These are phyloP conservation scores for Naegleria fowleri DNA, from an alignment of 208 protist genomes.

Conservation along the genomic window DNA sequence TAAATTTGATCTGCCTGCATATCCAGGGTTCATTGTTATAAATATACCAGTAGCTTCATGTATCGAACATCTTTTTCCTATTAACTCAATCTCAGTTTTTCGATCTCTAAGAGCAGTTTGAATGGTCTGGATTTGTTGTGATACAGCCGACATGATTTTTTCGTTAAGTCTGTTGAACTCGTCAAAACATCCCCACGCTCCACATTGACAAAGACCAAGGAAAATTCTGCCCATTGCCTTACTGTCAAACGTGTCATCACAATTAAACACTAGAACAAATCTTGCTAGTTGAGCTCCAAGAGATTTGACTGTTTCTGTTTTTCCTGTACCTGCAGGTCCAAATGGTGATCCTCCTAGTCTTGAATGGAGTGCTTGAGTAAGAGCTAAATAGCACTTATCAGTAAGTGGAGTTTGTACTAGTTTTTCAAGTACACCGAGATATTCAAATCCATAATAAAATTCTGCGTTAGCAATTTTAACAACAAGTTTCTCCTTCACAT, in stretches of 20 bases:
- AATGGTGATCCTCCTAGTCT: constrained; percentile 93
- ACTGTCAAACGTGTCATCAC: constrained; percentile 98
- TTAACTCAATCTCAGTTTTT: constrained; percentile 70
- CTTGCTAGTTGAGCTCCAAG: constrained; percentile 93
- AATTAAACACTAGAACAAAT: constrained; percentile 98
- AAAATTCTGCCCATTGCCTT: constrained; percentile 97
- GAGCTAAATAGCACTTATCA: constrained; percentile 95
- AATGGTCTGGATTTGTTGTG: constrained; percentile 98
- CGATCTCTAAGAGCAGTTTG: constrained; percentile 76
- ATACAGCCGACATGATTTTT: constrained; percentile 97
- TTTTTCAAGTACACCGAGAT: constrained; percentile 90
- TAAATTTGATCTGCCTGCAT: constrained; percentile 96
- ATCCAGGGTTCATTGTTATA: constrained; percentile 99
- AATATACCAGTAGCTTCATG: constrained; percentile 93
- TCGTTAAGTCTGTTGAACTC: constrained; percentile 99
- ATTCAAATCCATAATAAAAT: constrained; percentile 97
- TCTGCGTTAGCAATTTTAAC: constrained; percentile 91
- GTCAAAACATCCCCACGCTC: constrained; percentile 99
- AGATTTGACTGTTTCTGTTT: constrained; percentile 98
- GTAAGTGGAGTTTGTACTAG: constrained; percentile 98
- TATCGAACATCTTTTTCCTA: constrained; percentile 75
- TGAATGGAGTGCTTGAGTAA: constrained; percentile 94
- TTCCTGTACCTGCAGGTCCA: constrained; percentile 95
- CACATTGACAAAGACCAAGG: constrained; percentile 97
- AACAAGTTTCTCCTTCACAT: constrained; percentile 46